phyloP scores from a whole-genome alignment of 805 yeast species.

The Suhomyces tanzawaensis region DNA sequence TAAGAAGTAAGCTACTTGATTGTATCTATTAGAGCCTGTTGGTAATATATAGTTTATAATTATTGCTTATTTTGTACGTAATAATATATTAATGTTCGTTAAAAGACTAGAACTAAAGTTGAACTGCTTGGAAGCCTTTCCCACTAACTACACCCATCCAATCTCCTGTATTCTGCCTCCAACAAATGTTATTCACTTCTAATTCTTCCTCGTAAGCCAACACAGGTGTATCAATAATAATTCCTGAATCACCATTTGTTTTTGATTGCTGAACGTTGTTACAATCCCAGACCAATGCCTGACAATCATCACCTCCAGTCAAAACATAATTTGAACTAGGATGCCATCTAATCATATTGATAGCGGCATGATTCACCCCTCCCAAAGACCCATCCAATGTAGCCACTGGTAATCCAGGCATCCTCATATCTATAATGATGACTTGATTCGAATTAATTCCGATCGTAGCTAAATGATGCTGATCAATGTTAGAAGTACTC shows the following conservation, averaged over 20 bases:
- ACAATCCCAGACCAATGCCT: conserved; percentile 68
- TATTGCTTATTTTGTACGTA: conserved; percentile 3
- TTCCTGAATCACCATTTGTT: conserved; percentile 10
- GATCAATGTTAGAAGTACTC: conserved; percentile 75
- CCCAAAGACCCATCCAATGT: conserved; percentile 56
- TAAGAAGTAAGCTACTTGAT: conserved; percentile 52
- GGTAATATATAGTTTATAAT: conserved; percentile 1
- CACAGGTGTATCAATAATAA: conserved; percentile 31
- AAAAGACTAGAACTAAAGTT: background rate
- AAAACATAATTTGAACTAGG: conserved; percentile 64
- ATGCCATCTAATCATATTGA: conserved; percentile 82
- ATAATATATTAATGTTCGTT: conserved; percentile 1
- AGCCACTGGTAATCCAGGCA: conserved; percentile 80
- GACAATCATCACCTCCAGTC: conserved; percentile 72
- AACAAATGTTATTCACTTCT: conserved; percentile 76
- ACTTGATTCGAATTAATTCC: conserved; percentile 67
- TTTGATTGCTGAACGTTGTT: conserved; percentile 19
- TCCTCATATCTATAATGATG: conserved; percentile 75
- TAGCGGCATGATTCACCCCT: conserved; percentile 53
- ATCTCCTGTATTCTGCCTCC: conserved; percentile 65
- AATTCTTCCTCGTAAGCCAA: conserved; percentile 58
- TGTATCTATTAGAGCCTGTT: background rate
- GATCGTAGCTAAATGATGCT: conserved; percentile 79
- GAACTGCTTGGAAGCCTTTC: conserved; percentile 63
- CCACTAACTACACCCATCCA: conserved; percentile 81